phyloP scores from a whole-genome alignment of 2,329 filamentous ascomycete genomes.

The Neofusicoccum laricinum region DNA sequence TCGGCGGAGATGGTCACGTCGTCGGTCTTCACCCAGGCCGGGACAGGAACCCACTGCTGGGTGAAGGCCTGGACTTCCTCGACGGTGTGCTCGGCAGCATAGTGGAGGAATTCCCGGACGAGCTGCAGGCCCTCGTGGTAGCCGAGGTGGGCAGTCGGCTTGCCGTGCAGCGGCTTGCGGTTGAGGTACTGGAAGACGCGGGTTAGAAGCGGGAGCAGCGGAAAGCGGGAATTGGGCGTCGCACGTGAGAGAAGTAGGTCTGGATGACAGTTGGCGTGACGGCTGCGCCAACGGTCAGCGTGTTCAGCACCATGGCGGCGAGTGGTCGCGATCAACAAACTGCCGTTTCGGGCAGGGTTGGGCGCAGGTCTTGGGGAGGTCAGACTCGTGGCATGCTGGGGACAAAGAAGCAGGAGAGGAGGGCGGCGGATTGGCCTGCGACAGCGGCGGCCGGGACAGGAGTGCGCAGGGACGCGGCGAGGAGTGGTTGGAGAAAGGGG shows the following conservation, averaged over 20 bases:
- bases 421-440: neutral
- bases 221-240: slow-evolving; percentile 28
- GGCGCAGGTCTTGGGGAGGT: neutral
- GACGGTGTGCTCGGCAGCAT: slow-evolving; percentile 83
- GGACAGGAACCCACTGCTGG: slow-evolving; percentile 83
- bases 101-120: slow-evolving; percentile 79
- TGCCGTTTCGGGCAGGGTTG: neutral
- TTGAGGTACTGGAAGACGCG: slow-evolving; percentile 68
- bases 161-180: slow-evolving; percentile 68
- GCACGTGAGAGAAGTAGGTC: slow-evolving; percentile 82
- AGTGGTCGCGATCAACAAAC: neutral
- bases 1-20: slow-evolving; percentile 62
- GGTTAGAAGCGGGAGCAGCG: neutral
- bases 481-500: neutral
- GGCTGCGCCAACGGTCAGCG: slow-evolving; percentile 75
- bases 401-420: neutral
- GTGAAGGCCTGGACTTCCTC: slow-evolving; percentile 94
- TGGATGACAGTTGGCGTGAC: slow-evolving; percentile 85
- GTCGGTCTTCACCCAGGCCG: slow-evolving; percentile 81
- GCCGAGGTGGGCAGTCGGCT: slow-evolving; percentile 84
- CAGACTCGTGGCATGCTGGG: slow-evolving; percentile 3
- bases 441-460: neutral
- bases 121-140: slow-evolving; percentile 91
- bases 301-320: slow-evolving; percentile 64
- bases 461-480: neutral